Evolutionary conservation across 2,329 filamentous ascomycete species (phyloP), one percentile per base, ranked within the genome.

Genomic region (Ceratocystis huliohia): DNA sequence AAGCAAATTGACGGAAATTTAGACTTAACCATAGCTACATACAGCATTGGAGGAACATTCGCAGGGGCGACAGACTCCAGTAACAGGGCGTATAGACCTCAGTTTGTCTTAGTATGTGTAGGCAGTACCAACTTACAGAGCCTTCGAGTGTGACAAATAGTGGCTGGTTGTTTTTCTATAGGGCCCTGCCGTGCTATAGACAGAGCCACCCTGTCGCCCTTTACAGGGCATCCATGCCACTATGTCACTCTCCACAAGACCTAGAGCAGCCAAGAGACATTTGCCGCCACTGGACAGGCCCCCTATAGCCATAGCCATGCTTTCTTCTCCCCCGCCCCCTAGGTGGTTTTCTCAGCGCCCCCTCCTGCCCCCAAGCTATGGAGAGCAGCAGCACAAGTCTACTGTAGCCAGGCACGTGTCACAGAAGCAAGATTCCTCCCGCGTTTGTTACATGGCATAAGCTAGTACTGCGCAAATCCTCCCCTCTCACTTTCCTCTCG

Each of bases 391-490:
- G 37, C 37, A 41, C 37, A 41, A 15, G 37, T 41, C 37, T 41
- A 41, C 37, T 41, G 37, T 41, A 41, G 37, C 30, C 30, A 30
- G 33, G 56, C 56, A 59, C 25, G 56, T 59, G 56, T 37, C 56
- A 59, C 56, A 59, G 56, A 59, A 37, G 30, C 56, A 59, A 59
- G 56, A 59, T 59, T 59, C 56, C 56, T 59, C 56, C 56, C 56
- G 56, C 56, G 7, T 25, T 59, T 59, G 56, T 59, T 59, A 33
- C 56, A 59, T 59, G 56, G 56, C 33, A n/a, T 59, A 59, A 37
- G 56, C 25, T n/a, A n/a, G 56, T 8, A 59, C 56, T 33, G 56
- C 15, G 33, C 25, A 30, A 33, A 59, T 59, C 56, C 56, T 59
- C n/a, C 33, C 56, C 15, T 30, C 56, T 37, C 56, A 22, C 46